Conservation (phyloP, 306 rosid genomes). For the Pyrus communis region DNA sequence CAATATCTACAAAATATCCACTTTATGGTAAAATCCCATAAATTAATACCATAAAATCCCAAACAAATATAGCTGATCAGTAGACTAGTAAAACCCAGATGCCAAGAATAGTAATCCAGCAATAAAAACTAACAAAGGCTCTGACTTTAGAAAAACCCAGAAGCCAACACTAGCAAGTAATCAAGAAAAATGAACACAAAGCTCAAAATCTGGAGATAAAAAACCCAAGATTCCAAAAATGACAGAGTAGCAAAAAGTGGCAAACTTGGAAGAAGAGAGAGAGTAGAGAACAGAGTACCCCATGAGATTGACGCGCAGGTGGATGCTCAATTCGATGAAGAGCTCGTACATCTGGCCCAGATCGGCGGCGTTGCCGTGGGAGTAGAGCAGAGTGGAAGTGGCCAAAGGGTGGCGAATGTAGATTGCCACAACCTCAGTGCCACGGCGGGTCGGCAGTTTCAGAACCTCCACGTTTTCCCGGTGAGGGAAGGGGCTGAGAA, state of each 20-base stretch:
- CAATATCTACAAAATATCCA: constrained; percentile 2
- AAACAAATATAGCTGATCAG: neutral
- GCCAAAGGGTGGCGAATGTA: constrained; percentile 90
- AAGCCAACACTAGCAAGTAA: neutral
- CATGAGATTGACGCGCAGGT: constrained; percentile 78
- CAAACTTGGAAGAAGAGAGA: neutral
- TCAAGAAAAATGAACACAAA: neutral
- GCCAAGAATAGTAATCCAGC: neutral
- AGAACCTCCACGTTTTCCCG: constrained; percentile 82
- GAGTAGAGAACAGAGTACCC: constrained; percentile 44
- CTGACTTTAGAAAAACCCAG: constrained; percentile 1
- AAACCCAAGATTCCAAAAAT: constrained; percentile 1
- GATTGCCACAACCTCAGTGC: constrained; percentile 69
- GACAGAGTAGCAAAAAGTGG: neutral
- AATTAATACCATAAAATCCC: constrained; percentile 6
- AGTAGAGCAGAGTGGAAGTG: constrained; percentile 74
- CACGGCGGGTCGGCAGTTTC: constrained; percentile 68
- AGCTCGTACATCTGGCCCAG: constrained; percentile 97
- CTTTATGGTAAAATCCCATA: neutral
- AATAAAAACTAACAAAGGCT: neutral
- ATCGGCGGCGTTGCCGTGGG: constrained; percentile 98
- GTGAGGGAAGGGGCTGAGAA: constrained; percentile 75
- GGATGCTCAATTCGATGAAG: constrained; percentile 79
- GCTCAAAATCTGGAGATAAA: neutral
- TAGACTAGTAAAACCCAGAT: constrained; percentile 2